These are phyloP conservation scores for Nothophoma quercina DNA, from an alignment of 2,329 filamentous ascomycete species.

Conservation along the genomic window DNA sequence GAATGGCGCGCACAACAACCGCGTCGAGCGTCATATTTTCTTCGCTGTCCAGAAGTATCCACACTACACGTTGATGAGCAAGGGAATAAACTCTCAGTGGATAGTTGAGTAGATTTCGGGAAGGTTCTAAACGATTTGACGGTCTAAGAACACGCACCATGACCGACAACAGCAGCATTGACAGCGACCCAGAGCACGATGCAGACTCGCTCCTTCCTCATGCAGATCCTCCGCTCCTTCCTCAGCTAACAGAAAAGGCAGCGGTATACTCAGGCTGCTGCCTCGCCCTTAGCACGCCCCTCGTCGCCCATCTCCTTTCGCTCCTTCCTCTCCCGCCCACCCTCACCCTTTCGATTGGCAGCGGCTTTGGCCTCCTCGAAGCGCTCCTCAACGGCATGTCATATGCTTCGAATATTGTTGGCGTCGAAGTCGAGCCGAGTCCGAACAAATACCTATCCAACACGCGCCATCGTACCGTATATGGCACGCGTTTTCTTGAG, in stretches of 20 bases:
- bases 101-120: too few relatives aligned
- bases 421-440: constrained; percentile 58
- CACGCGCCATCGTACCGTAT: constrained; percentile 53
- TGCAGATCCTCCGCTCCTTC: constrained; percentile 11
- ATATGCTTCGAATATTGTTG: constrained; percentile 47
- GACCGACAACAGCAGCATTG: not conserved
- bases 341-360: constrained; percentile 56
- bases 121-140: too few relatives aligned
- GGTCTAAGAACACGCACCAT: too few relatives aligned
- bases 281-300: constrained; percentile 43
- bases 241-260: constrained; percentile 29
- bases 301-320: constrained; percentile 34
- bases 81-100: too few relatives aligned
- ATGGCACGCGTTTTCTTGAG: constrained; percentile 55
- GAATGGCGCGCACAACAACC: not conserved
- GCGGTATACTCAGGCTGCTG: constrained; percentile 45
- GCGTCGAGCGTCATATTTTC: too few relatives aligned
- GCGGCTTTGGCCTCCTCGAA: constrained; percentile 61
- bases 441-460: constrained; percentile 56
- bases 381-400: constrained; percentile 44
- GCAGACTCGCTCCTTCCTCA: not conserved
- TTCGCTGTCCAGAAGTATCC: too few relatives aligned
- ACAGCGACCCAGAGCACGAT: constrained; percentile 11
- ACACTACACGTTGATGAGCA: too few relatives aligned
- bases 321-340: constrained; percentile 34